Percentiles rank a stretch among this genome's conserved stretches.
Evolutionary conservation across 208 protist genomes (phyloP).

Genomic region (Leishmania turanica): DNA sequence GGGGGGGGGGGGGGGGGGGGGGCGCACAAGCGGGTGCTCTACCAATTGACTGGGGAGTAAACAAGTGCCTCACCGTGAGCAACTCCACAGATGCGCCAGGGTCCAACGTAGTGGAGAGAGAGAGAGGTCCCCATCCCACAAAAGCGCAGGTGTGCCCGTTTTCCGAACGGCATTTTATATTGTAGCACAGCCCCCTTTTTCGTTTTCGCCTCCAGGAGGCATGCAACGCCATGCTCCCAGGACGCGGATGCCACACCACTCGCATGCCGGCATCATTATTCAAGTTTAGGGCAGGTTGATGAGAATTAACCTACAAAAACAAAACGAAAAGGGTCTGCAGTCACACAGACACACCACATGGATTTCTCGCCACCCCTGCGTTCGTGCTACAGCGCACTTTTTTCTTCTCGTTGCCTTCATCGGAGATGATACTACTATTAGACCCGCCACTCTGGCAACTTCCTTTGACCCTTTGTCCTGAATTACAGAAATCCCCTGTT

Average conservation of each 20-base stretch:
- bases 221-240: background rate
- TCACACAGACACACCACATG: background rate
- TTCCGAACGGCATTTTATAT: no score
- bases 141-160: background rate
- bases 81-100: background rate
- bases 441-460: background rate
- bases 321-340: background rate
- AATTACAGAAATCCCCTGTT: background rate
- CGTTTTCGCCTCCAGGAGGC: background rate
- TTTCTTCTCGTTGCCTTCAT: background rate
- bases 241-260: no score
- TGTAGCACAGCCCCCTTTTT: background rate
- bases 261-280: background rate
- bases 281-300: background rate
- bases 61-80: background rate
- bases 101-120: background rate
- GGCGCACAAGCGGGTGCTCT: no score
- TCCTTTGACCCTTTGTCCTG: background rate
- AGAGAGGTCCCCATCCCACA: background rate
- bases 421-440: slow-evolving; percentile 7
- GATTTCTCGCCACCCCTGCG: background rate
- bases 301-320: no score
- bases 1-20: no score
- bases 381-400: background rate
- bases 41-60: background rate